Evolutionary conservation across 306 rosid species (phyloP), one percentile per base, ranked within the genome.

Genomic region (Cyamopsis tetragonoloba): DNA sequence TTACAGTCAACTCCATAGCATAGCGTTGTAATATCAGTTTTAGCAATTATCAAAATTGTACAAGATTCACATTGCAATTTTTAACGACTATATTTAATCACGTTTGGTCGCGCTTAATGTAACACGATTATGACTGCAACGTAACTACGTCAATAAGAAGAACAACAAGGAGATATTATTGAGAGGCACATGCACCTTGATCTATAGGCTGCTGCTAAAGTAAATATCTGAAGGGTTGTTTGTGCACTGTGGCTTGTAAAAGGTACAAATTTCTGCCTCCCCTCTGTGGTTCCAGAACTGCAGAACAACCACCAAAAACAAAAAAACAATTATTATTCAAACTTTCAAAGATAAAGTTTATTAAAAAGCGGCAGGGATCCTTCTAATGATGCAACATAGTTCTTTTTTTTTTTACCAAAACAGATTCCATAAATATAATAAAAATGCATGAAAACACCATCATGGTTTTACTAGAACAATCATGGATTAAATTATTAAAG

Each of bases 241-340:
- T 89, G 89, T 4, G 98, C 93, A 54, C 91, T 93, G 4, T 89
- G 95, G 50, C 46, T 60, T 3, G 96, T 93, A 65, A 93, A 93
- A 10, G 97, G 98, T 44, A 93, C 86, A 32, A 73, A 90, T 77
- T 93, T 93, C 46, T 89, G 98, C 59, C 88, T 83, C 43, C 98
- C 98, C 9, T 86, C 97, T 1, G 98, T 93, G 35, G 98, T 93
- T 80, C 98, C 97, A 24, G 98, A 93, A 76, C 98, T 93, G 74
- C 58, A 77, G 47, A 23, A 60, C 1, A 56, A 50, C 23, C 44
- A 71, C 50, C 66, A n/a, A n/a, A 68, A 5, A 9, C 18, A 3
- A 31, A 18, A 34, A 54, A 13, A 39, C 9, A 26, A n/a, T n/a
- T 6, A 47, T 10, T 54, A 53, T 55, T 7, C 22, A 31, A 56